These are phyloP conservation scores for Bryopsis sp. DNA, from an alignment of 139 green algal species.

Conservation along the genomic window DNA sequence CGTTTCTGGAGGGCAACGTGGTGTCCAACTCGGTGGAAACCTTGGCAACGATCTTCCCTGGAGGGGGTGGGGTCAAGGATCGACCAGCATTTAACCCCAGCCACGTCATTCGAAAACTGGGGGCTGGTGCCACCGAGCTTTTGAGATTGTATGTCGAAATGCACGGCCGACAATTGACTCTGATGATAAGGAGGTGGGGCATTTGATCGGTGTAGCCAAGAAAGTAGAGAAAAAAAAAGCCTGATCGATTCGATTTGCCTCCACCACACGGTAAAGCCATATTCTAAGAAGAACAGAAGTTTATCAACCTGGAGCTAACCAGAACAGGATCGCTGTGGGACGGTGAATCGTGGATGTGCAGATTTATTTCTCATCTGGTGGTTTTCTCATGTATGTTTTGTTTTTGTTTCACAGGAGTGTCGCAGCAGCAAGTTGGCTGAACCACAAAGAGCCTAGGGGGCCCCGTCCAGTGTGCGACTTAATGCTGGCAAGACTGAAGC, in stretches of 20 bases:
- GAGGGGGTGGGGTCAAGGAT: conserved; percentile 30
- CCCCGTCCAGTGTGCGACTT: conserved; percentile 52
- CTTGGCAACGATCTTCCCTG: conserved; percentile 42
- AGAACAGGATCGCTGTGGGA: no score
- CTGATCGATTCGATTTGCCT: no score
- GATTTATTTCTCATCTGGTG: no score
- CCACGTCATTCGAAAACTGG: conserved; percentile 28
- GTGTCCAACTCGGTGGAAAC: conserved; percentile 52
- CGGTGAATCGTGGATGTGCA: no score
- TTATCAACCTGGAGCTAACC: no score
- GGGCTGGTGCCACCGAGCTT: conserved; percentile 21
- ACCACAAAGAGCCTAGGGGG: conserved; percentile 40
- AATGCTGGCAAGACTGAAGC: conserved; percentile 42
- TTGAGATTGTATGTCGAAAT: conserved; percentile 49
- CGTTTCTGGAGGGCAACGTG: conserved; percentile 44
- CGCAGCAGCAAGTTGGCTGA: conserved; percentile 45
- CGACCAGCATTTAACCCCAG: conserved; percentile 50
- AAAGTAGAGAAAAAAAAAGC: no score
- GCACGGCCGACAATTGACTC: conserved; percentile 44
- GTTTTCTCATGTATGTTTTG: conserved; percentile 16
- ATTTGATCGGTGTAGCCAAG: not conserved
- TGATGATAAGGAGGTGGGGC: conserved; percentile 32
- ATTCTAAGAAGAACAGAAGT: no score
- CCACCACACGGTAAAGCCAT: no score
- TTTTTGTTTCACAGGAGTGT: conserved; percentile 22